A percentile compares a stretch with the other conserved stretches of the same genome.
These are phyloP conservation scores for Acidomyces sp. DNA, from an alignment of 495 filamentous ascomycete genomes.

Conservation along the genomic window DNA sequence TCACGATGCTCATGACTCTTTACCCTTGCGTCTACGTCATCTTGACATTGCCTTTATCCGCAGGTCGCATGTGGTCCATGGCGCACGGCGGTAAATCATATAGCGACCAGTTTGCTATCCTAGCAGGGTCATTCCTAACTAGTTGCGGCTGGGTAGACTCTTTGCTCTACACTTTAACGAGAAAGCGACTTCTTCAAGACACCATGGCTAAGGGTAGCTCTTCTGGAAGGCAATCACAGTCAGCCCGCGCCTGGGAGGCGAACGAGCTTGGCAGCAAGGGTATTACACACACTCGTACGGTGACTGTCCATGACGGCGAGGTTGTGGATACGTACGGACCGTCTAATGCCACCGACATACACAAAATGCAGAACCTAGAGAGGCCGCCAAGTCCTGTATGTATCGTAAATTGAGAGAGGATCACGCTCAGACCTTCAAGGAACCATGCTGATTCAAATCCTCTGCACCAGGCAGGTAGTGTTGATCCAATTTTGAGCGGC, in stretches of 20 bases:
- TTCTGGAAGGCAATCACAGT: not conserved
- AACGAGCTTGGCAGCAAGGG: slow-evolving; percentile 15
- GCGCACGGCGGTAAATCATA: slow-evolving; percentile 6
- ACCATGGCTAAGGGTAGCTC: slow-evolving; percentile 10
- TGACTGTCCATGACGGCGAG: slow-evolving; percentile 14
- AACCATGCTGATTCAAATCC: not conserved
- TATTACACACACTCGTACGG: slow-evolving; percentile 19
- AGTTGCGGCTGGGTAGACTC: slow-evolving; percentile 21
- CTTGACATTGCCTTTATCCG: slow-evolving; percentile 17
- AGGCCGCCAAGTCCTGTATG: not conserved
- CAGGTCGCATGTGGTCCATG: slow-evolving; percentile 18
- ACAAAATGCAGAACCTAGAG: not conserved
- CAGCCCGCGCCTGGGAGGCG: slow-evolving; percentile 10
- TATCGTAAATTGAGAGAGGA: too few species aligned
- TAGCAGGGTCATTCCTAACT: slow-evolving; percentile 17
- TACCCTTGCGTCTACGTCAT: slow-evolving; percentile 21
- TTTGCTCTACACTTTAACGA: slow-evolving; percentile 21
- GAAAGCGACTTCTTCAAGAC: slow-evolving; percentile 16
- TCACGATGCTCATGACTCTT: slow-evolving; percentile 17
- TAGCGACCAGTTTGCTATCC: slow-evolving; percentile 4
- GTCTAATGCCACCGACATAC: not conserved
- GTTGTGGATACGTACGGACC: slow-evolving; percentile 5
- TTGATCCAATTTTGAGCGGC: slow-evolving; percentile 13
- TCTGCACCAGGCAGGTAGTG: slow-evolving; percentile 11
- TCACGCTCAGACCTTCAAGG: too few species aligned